phyloP scores from a whole-genome alignment of 164 flowering plant genomes.

The Nymphaea colorata region DNA sequence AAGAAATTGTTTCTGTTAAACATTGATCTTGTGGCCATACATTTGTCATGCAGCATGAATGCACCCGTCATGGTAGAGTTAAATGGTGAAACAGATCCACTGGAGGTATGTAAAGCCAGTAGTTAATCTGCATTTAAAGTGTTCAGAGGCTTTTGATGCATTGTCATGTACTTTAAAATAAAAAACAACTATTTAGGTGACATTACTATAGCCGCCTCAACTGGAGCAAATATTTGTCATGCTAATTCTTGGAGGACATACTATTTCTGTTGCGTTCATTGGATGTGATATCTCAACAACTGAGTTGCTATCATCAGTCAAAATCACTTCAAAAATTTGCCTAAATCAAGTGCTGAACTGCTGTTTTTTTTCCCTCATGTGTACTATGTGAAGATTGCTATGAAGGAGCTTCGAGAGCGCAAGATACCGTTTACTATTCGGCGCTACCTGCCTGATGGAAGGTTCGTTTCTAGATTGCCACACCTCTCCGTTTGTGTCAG shows the following conservation, averaged over 20 bases:
- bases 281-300: no score
- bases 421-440: constrained; percentile 91
- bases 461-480: constrained; percentile 22
- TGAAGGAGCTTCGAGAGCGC: constrained; percentile 88
- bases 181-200: no score
- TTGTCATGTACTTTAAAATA: no score
- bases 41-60: constrained; percentile 36
- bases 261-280: no score
- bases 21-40: not conserved
- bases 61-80: constrained; percentile 71
- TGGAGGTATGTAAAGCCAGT: constrained; percentile 30
- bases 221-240: no score
- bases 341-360: no score
- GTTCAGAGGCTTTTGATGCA: no score
- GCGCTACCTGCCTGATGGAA: constrained; percentile 87
- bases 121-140: no score
- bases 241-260: no score
- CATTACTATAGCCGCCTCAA: not conserved
- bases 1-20: not conserved
- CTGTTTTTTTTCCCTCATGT: no score
- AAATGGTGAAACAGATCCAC: constrained; percentile 65
- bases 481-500: no score
- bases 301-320: not conserved
- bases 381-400: constrained; percentile 49
- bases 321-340: not conserved